These are phyloP conservation scores for Emmonsiellopsis sp. DNA, from an alignment of 2,329 filamentous ascomycete species.

Conservation along the genomic window DNA sequence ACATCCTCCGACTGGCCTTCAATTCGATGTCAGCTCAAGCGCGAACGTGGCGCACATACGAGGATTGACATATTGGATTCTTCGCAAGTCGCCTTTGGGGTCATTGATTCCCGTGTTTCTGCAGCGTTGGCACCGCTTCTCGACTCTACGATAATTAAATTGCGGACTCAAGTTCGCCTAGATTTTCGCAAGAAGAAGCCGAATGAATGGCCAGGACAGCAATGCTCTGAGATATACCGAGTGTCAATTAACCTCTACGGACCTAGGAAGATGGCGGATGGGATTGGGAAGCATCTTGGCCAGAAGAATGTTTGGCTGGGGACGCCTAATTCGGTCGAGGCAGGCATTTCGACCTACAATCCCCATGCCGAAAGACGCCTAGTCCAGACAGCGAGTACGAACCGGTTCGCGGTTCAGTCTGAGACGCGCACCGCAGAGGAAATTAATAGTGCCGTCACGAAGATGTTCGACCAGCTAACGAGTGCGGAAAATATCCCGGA, in stretches of 20 bases:
- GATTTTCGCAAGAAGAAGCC: slow-evolving; percentile 53
- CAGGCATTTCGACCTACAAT: slow-evolving; percentile 63
- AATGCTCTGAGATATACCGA: slow-evolving; percentile 51
- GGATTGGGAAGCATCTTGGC: slow-evolving; percentile 59
- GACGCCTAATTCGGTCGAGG: slow-evolving; percentile 55
- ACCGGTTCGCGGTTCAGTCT: slow-evolving; percentile 21
- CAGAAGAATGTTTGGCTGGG: slow-evolving; percentile 59
- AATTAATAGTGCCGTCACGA: slow-evolving; percentile 71
- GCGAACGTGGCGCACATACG: slow-evolving; percentile 46
- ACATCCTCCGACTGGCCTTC: slow-evolving; percentile 54
- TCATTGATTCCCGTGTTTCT: slow-evolving; percentile 60
- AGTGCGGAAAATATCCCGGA: slow-evolving; percentile 66
- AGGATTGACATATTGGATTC: slow-evolving; percentile 67
- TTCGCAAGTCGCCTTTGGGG: slow-evolving; percentile 61
- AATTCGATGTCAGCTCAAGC: slow-evolving; percentile 62
- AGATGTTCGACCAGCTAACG: slow-evolving; percentile 77
- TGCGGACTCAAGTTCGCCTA: slow-evolving; percentile 66
- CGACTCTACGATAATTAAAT: slow-evolving; percentile 51
- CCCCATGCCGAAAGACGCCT: slow-evolving; percentile 54
- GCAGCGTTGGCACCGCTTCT: slow-evolving; percentile 62
- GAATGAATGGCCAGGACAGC: slow-evolving; percentile 55
- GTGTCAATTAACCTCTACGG: slow-evolving; percentile 74
- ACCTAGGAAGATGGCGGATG: slow-evolving; percentile 53
- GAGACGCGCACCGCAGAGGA: slow-evolving; percentile 67
- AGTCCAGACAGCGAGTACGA: slow-evolving; percentile 10